Evolutionary conservation across 495 filamentous ascomycete species (phyloP), one percentile per base, ranked within the genome.

Genomic region (Delitschia confertaspora): DNA sequence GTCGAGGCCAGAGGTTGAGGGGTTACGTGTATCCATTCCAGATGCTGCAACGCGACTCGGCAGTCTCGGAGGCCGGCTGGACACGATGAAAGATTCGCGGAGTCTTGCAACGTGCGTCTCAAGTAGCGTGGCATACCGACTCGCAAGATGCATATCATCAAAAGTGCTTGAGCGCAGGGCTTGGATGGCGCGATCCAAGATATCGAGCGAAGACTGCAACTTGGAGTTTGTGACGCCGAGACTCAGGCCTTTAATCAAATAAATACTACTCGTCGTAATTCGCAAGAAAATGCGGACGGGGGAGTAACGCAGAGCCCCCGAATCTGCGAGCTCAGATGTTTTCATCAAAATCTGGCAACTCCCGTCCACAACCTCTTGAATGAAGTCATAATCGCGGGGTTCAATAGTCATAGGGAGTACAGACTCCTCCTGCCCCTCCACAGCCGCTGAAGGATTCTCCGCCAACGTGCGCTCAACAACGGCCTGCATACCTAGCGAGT

Each of bases 401-500:
- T 72, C 65, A 3, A 49, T 10, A 6, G 17, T 52, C 38, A 55
- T 40, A 2, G 45, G 37, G 3, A 49, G 31, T 18, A 48, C 30
- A 20, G 56, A 41, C 18, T 53, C 47, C 24, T 48, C 42, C 7
- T 42, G 47, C 3, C 42, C 45, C 14, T 56, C 47, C 1, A 43
- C 38, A 40, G 48, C 49, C 6, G 50, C 33, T n/a, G n/a, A n/a
- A n/a, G n/a, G n/a, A n/a, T n/a, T n/a, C 21, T 53, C 50, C 3
- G 49, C 49, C 5, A 57, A 36, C 6, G 55, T 54, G 57, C 24
- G 69, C 64, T 50, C 72, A 60, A 25, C 71, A 61, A 74, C 70
- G 3, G 71, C 71, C 53, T 74, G 71, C 70, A 74, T 73, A 8
- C 70, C 71, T 23, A 74, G 63, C 2, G 70, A 73, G 45, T 74